Evolutionary conservation across 148 eudicot genomes (phyloP), one percentile per base, ranked within the genome.

Genomic region (Spergularia bocconei): DNA sequence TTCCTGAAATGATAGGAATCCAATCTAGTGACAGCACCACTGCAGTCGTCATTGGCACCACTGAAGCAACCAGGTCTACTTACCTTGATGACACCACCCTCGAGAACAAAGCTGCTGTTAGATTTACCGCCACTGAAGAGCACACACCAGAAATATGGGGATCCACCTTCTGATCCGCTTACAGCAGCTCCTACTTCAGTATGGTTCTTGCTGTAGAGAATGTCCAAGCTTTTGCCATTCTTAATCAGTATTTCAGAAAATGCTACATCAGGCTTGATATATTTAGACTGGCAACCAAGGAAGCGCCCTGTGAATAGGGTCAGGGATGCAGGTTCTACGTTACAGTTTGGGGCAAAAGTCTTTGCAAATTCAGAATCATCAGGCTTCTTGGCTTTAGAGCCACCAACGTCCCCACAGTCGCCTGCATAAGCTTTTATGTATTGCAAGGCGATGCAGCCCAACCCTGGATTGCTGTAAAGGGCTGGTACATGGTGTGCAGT

Each of bases 131-230:
- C 83, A 82, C 98, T 92, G 79, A 95, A 92, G 64, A 95, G 78
- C 66, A 95, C 85, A 39, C 98, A 95, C 97, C 97, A 95, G 79
- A 95, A 95, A 77, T 90, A 90, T 13, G 98, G 96, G 12, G 79
- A 75, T 33, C 96, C 96, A 4, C 93, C 91, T 64, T 79, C 92
- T 0, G 98, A 89, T 14, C 96, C 91, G 63, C 97, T 95, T 29
- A 88, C 96, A 5, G 89, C 97, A 11, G 97, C 97, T 51, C 98
- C 98, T 17, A 90, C 86, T 79, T 95, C 96, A 29, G 97, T 86
- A 80, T 95, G 97, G 77, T 92, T 95, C 80, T 84, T 85, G 70
- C 89, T 83, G 63, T 87, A 81, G 25, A 95, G 77, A 71, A 95
- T 90, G 60, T 80, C 87, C 84, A 95, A 62, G 84, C 94, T 88